phyloP scores from a whole-genome alignment of 2,329 filamentous ascomycete genomes.

The Beauveria sp. region DNA sequence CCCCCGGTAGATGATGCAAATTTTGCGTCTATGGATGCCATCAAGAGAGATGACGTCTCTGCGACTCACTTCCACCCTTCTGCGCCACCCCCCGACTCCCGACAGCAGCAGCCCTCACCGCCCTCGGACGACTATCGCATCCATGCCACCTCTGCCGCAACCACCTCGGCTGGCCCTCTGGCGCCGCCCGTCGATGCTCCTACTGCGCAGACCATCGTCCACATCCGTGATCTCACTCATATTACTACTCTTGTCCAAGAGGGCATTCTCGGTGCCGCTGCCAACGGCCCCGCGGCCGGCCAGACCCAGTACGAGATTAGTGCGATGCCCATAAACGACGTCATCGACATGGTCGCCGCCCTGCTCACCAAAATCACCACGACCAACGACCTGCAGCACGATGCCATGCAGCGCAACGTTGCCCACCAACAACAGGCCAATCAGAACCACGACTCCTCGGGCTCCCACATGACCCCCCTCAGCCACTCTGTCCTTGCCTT shows the following conservation, averaged over 20 bases:
- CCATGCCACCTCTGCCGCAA: constrained; percentile 25
- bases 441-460: constrained; percentile 34
- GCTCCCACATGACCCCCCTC: constrained; percentile 55
- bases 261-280: constrained; percentile 54
- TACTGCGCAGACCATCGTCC: constrained; percentile 51
- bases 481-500: constrained; percentile 77
- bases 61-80: constrained; percentile 4
- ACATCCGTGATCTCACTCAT: constrained; percentile 81
- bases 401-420: constrained; percentile 70
- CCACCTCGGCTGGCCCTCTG: constrained; percentile 12
- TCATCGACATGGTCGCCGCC: constrained; percentile 98
- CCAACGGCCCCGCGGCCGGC: background rate
- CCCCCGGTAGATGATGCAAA: constrained; percentile 34
- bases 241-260: constrained; percentile 82
- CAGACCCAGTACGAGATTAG: constrained; percentile 84
- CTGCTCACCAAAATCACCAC: constrained; percentile 94
- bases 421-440: constrained; percentile 50
- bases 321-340: constrained; percentile 91
- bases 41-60: constrained; percentile 14
- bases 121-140: constrained; percentile 24
- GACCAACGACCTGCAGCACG: constrained; percentile 91
- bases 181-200: constrained; percentile 19
- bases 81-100: background rate
- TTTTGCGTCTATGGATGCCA: constrained; percentile 42
- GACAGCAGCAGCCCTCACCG: constrained; percentile 27